These are phyloP conservation scores for Melanogaster broomeanus DNA, from an alignment of 768 basidiomycete species.

Conservation along the genomic window DNA sequence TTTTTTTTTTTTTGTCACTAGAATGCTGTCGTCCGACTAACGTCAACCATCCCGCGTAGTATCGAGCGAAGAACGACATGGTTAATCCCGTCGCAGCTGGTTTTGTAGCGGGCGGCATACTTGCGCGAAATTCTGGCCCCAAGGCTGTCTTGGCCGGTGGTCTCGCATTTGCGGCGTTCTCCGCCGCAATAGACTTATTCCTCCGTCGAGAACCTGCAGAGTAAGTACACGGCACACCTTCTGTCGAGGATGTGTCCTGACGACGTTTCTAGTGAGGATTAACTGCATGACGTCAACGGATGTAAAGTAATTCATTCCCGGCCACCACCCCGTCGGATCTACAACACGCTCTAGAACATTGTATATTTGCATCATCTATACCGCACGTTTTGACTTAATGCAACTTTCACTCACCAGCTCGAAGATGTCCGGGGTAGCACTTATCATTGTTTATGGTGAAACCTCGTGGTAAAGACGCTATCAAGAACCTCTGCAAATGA, in stretches of 20 bases:
- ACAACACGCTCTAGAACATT: slow-evolving; percentile 14
- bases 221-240: slow-evolving; percentile 41
- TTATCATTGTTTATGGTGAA: background rate
- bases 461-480: too few species aligned
- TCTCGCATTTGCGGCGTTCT: slow-evolving; percentile 91
- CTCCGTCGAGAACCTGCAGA: slow-evolving; percentile 79
- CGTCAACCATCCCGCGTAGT: slow-evolving; percentile 47
- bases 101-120: slow-evolving; percentile 83
- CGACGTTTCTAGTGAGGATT: slow-evolving; percentile 40
- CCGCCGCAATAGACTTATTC: slow-evolving; percentile 84
- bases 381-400: slow-evolving; percentile 12
- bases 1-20: too few species aligned
- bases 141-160: slow-evolving; percentile 88
- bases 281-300: slow-evolving; percentile 5
- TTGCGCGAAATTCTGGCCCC: slow-evolving; percentile 86
- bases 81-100: slow-evolving; percentile 88
- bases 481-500: too few species aligned
- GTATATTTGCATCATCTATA: slow-evolving; percentile 17
- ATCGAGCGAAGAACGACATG: slow-evolving; percentile 95
- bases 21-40: background rate
- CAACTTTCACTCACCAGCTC: slow-evolving; percentile 3
- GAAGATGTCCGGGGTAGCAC: slow-evolving; percentile 2
- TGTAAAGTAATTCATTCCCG: slow-evolving; percentile 19
- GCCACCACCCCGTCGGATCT: slow-evolving; percentile 1
- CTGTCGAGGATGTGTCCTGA: slow-evolving; percentile 13